Evolutionary conservation across 1,284 basidiomycete species (phyloP), one percentile per base, ranked within the genome.

Genomic region (Sporisorium graminicola): DNA sequence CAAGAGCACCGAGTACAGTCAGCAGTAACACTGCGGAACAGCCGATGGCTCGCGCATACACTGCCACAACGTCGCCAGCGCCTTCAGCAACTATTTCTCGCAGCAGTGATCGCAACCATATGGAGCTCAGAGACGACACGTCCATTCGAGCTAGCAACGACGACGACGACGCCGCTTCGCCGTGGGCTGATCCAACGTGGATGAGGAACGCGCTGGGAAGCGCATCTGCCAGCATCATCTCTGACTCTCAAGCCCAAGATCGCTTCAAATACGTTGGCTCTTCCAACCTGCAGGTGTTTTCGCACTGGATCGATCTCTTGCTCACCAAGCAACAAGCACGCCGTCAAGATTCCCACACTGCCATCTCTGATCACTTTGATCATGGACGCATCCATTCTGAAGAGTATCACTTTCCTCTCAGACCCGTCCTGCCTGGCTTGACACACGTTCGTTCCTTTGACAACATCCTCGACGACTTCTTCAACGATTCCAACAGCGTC

Each of bases 201-300:
- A 61, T 61, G 40, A 44, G 58, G 24, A 61, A 46, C 58, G 50
- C 50, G 13, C 43, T 61, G 9, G 58, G 58, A 52, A 53, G 58
- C 49, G 35, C 58, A 20, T 60, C 58, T 18, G 58, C 58, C 49
- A 52, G 49, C 40, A 52, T 60, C 58, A 60, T 60, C 49, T 51
- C 58, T 2, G 58, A 60, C 35, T 52, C 58, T 10, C 58, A 60
- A 16, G 47, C 58, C 3, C 58, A 60, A 6, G 49, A 60, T 29
- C 58, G 58, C 26, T 60, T 60, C 50, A 60, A 60, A 46, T 60
- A 60, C 29, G 58, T 60, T 16, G 58, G 58, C 18, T 60, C 58
- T 3, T 60, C 58, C 40, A 60, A 60, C 27, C 24, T 50, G 27
- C 58, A 60, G n/a, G 58, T 60, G 7, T 60, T 60, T 12, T 60